phyloP scores from a whole-genome alignment of 2,329 filamentous ascomycete species.

The Diaporthe ampelina region DNA sequence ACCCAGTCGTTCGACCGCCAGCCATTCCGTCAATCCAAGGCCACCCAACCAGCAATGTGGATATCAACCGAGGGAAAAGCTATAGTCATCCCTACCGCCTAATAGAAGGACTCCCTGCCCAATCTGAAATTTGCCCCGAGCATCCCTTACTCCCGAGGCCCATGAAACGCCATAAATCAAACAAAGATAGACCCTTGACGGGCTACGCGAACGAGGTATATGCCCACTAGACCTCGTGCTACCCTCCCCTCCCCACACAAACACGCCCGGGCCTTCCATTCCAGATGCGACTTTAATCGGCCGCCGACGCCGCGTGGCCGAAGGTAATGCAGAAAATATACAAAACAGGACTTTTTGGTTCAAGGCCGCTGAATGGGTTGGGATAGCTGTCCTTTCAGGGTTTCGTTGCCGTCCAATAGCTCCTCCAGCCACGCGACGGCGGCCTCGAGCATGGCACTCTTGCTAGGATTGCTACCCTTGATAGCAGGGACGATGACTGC shows the following conservation, averaged over 20 bases:
- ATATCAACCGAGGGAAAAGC: slow-evolving; percentile 20
- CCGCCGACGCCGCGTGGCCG: neutral
- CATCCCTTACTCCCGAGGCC: slow-evolving; percentile 21
- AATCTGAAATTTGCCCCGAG: slow-evolving; percentile 14
- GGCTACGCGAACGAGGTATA: neutral
- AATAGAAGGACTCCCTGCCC: slow-evolving; percentile 15
- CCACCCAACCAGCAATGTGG: slow-evolving; percentile 1
- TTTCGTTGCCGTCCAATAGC: slow-evolving; percentile 77
- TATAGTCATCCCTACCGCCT: slow-evolving; percentile 3
- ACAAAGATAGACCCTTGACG: neutral
- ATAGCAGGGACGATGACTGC: slow-evolving; percentile 82
- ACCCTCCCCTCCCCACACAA: neutral
- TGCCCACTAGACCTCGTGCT: neutral
- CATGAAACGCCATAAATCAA: slow-evolving; percentile 10
- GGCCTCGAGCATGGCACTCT: slow-evolving; percentile 83
- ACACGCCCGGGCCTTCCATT: neutral
- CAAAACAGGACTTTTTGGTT: neutral
- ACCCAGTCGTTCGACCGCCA: neutral
- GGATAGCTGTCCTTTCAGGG: slow-evolving; percentile 65
- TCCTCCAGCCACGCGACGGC: slow-evolving; percentile 84
- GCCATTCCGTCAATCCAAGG: neutral
- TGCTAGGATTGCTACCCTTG: slow-evolving; percentile 82
- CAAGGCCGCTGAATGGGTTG: neutral
- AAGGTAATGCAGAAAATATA: slow-evolving; percentile 6
- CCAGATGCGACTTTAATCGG: slow-evolving; percentile 5